These are phyloP conservation scores for Bimuria novae-zelandiae DNA, from an alignment of 2,329 filamentous ascomycete genomes.

Conservation along the genomic window DNA sequence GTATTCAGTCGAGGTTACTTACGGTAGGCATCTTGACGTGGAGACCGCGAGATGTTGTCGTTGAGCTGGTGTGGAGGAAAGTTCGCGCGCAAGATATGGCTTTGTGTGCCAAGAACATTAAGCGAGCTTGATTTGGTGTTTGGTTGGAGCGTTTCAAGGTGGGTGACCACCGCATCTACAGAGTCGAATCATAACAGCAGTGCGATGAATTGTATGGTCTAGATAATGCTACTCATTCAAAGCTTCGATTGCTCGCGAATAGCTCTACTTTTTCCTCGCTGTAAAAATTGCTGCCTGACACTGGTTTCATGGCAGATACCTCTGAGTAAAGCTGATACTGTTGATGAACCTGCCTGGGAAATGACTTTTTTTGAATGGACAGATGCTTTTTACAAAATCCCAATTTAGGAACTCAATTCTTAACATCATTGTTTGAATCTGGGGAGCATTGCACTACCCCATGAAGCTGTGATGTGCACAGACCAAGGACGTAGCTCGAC, in stretches of 20 bases:
- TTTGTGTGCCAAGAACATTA: slow-evolving; percentile 22
- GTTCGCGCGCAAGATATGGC: slow-evolving; percentile 19
- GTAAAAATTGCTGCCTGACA: too few relatives aligned
- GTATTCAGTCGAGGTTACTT: slow-evolving; percentile 45
- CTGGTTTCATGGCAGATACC: too few relatives aligned
- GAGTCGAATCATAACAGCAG: not conserved
- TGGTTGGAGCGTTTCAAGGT: slow-evolving; percentile 9
- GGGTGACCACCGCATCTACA: slow-evolving; percentile 23
- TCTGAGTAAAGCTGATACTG: too few relatives aligned
- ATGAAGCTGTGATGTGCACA: slow-evolving; percentile 15
- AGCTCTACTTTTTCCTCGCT: too few relatives aligned
- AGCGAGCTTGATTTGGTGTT: slow-evolving; percentile 17
- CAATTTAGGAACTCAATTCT: too few relatives aligned
- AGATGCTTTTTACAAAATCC: too few relatives aligned
- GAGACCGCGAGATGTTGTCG: slow-evolving; percentile 30
- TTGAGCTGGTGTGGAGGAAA: slow-evolving; percentile 26
- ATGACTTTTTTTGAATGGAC: too few relatives aligned
- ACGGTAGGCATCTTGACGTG: slow-evolving; percentile 54
- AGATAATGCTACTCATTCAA: not conserved
- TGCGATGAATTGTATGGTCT: not conserved
- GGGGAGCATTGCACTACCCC: slow-evolving; percentile 12
- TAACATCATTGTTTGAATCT: not conserved
- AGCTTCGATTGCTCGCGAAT: too few relatives aligned
- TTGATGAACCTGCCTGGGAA: too few relatives aligned
- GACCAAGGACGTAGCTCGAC: slow-evolving; percentile 2